These are phyloP conservation scores for Tetragonia tetragonoides DNA, from an alignment of 148 eudicot species.

Conservation along the genomic window DNA sequence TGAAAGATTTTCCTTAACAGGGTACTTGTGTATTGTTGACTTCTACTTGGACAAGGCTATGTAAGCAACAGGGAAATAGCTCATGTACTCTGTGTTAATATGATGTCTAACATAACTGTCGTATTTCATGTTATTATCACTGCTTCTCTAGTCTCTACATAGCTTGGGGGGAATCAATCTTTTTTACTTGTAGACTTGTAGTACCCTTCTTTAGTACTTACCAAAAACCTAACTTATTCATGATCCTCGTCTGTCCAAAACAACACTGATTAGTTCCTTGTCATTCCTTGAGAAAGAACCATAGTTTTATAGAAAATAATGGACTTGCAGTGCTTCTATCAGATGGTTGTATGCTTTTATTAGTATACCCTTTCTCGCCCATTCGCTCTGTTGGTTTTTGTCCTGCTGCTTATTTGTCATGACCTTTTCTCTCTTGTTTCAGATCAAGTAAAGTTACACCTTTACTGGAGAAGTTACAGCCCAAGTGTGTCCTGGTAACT, in stretches of 20 bases:
- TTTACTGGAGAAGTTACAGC: conserved; percentile 56
- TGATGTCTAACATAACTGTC: background rate
- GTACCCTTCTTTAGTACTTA: background rate
- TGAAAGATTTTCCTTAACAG: too few relatives aligned
- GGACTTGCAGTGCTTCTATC: background rate
- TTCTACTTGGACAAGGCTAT: background rate
- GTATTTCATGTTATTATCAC: too few relatives aligned
- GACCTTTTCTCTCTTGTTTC: conserved; percentile 26
- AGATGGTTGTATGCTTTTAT: background rate
- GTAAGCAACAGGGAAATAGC: background rate
- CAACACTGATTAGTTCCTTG: background rate
- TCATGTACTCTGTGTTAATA: background rate
- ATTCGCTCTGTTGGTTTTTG: background rate
- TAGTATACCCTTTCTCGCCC: background rate
- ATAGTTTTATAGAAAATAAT: background rate
- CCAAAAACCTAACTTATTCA: background rate
- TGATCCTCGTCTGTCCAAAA: background rate
- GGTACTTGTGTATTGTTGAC: background rate
- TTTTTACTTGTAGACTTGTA: background rate
- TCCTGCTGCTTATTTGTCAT: background rate
- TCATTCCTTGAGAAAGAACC: background rate
- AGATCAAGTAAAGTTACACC: conserved; percentile 53
- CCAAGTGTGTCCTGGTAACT: conserved; percentile 64
- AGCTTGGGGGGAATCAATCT: background rate
- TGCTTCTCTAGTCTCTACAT: background rate